phyloP scores from a whole-genome alignment of 805 yeast genomes.

The Huiozyma sinensis region DNA sequence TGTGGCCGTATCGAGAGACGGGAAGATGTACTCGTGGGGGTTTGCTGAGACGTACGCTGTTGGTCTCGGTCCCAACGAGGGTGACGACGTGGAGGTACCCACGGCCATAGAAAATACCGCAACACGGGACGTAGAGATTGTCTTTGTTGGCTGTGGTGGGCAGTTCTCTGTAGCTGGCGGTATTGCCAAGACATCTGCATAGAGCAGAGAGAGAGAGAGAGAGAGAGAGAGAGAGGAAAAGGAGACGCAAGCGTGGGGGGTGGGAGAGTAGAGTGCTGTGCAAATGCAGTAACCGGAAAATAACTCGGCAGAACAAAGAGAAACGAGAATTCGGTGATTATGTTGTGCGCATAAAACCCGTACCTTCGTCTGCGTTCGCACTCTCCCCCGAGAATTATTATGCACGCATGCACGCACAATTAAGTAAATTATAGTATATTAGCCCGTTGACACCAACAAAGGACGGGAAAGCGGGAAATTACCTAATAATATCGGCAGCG shows the following conservation, averaged over 20 bases:
- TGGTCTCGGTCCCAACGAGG: slow-evolving; percentile 75
- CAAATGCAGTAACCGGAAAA: background rate
- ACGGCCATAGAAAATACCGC: slow-evolving; percentile 92
- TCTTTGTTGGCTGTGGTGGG: slow-evolving; percentile 84
- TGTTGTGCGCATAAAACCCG: no score
- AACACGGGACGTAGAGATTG: slow-evolving; percentile 65
- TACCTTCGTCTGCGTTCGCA: no score
- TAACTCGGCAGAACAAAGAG: background rate
- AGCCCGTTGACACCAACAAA: no score
- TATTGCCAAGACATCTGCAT: slow-evolving; percentile 27
- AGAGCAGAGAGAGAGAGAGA: slow-evolving; percentile 33
- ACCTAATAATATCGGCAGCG: no score
- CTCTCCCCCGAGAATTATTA: no score
- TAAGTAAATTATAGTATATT: no score
- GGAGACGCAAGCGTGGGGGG: background rate
- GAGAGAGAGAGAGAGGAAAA: slow-evolving; percentile 38
- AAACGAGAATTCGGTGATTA: background rate
- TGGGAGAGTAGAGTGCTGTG: background rate
- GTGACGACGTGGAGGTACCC: slow-evolving; percentile 81
- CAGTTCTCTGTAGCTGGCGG: slow-evolving; percentile 92
- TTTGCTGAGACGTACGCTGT: slow-evolving; percentile 95
- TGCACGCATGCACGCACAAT: no score
- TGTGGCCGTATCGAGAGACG: slow-evolving; percentile 73
- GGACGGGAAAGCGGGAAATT: no score
- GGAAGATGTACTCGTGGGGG: slow-evolving; percentile 92